A percentile compares a stretch with the other conserved stretches of the same genome.
Evolutionary conservation across 345 rosid genomes (phyloP).

Genomic region (Citrus glauca): DNA sequence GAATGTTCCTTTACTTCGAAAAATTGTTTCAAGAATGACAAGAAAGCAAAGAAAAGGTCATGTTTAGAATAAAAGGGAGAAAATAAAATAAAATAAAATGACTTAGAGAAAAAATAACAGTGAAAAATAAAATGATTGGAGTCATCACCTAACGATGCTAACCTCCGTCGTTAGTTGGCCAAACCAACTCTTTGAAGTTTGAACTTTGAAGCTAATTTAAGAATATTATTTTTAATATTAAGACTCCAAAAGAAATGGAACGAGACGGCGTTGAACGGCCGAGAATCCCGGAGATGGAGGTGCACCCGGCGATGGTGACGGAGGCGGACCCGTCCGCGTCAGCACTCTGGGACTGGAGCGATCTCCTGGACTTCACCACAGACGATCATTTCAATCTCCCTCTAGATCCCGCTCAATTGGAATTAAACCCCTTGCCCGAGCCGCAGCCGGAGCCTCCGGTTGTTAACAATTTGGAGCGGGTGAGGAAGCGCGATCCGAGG

Average conservation of each 20-base stretch:
- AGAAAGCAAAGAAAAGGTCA: no score
- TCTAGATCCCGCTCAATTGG: slow-evolving; percentile 28
- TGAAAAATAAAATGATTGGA: background rate
- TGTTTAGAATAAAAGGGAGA: background rate
- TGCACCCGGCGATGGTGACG: slow-evolving; percentile 26
- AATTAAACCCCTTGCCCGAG: slow-evolving; percentile 16
- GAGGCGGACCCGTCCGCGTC: slow-evolving; percentile 47
- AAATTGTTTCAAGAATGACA: no score
- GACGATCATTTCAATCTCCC: slow-evolving; percentile 56
- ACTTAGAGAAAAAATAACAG: background rate
- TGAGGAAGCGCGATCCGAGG: slow-evolving; percentile 92
- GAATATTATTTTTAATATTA: background rate
- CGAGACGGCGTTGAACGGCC: background rate
- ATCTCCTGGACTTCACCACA: slow-evolving; percentile 68
- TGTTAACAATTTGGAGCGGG: slow-evolving; percentile 32
- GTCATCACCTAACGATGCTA: background rate
- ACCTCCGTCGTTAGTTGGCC: background rate
- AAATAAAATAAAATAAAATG: background rate
- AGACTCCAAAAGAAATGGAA: slow-evolving; percentile 6
- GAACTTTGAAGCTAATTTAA: background rate
- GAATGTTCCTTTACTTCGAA: no score
- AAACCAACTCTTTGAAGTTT: background rate
- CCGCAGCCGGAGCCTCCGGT: slow-evolving; percentile 22
- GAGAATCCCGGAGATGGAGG: slow-evolving; percentile 31
- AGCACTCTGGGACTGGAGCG: slow-evolving; percentile 77